Evolutionary conservation across 331 rosid species (phyloP).

Genomic region (Pyracantha coccinea): DNA sequence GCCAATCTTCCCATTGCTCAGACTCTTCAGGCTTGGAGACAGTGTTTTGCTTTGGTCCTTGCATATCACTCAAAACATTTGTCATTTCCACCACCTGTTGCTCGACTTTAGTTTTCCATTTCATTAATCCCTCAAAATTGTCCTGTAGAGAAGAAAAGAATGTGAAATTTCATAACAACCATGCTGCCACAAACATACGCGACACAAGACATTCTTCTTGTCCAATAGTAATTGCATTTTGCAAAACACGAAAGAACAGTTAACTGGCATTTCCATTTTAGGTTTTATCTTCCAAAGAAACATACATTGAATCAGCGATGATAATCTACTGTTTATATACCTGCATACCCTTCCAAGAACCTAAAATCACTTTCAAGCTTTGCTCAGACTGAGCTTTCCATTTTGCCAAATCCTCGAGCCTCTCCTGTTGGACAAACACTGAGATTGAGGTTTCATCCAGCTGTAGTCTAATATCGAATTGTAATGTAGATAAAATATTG

Average conservation of each 20-base stretch:
- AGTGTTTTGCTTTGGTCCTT: slow-evolving; percentile 34
- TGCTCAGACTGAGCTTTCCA: slow-evolving; percentile 57
- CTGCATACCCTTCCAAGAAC: slow-evolving; percentile 73
- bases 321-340: slow-evolving; percentile 24
- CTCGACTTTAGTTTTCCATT: slow-evolving; percentile 69
- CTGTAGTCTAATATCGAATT: slow-evolving; percentile 4
- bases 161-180: not conserved
- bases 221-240: not conserved
- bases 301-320: not conserved
- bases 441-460: slow-evolving; percentile 10
- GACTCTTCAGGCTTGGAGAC: slow-evolving; percentile 37
- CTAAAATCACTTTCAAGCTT: slow-evolving; percentile 46
- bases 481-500: slow-evolving; percentile 6
- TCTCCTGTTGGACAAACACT: slow-evolving; percentile 29
- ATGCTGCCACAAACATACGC: not conserved
- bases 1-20: slow-evolving; percentile 77
- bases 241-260: slow-evolving; percentile 3
- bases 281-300: not conserved
- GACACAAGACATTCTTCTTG: not conserved
- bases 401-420: slow-evolving; percentile 50
- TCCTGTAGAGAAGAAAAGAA: slow-evolving; percentile 40
- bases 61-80: slow-evolving; percentile 41
- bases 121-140: slow-evolving; percentile 49
- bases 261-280: not conserved
- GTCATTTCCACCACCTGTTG: slow-evolving; percentile 54